Conservation (phyloP, 257 asterid genomes). For the Plantago ovata region DNA sequence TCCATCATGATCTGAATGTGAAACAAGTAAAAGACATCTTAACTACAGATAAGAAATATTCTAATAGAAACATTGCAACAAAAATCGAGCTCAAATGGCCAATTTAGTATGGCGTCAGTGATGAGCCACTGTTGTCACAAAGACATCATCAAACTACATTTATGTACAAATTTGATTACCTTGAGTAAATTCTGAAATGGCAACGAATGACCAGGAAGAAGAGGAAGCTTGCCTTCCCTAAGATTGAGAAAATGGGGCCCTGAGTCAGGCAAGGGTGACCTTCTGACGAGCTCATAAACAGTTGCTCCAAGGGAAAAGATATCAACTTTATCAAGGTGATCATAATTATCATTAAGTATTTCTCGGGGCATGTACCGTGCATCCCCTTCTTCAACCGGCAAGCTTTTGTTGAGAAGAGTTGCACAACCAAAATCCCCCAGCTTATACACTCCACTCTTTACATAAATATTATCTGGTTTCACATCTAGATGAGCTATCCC, state of each 20-base stretch:
- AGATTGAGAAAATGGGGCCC: slow-evolving; percentile 73
- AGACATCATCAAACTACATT: too few relatives aligned
- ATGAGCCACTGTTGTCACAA: not conserved
- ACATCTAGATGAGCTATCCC: slow-evolving; percentile 91
- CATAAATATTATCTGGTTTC: slow-evolving; percentile 91
- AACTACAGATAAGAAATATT: not conserved
- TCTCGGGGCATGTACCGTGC: slow-evolving; percentile 99
- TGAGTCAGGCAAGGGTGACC: slow-evolving; percentile 67
- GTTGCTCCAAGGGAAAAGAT: slow-evolving; percentile 89
- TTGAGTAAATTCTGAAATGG: slow-evolving; percentile 86
- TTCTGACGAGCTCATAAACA: slow-evolving; percentile 73
- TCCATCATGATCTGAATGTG: slow-evolving; percentile 75
- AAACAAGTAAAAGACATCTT: not conserved
- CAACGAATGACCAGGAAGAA: slow-evolving; percentile 86
- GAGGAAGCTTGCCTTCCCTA: slow-evolving; percentile 82
- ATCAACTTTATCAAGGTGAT: slow-evolving; percentile 82
- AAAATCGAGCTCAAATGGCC: not conserved
- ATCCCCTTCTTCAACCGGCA: slow-evolving; percentile 95
- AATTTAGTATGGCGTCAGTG: not conserved
- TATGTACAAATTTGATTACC: slow-evolving; percentile 32
- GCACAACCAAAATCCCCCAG: slow-evolving; percentile 99
- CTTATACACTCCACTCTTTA: slow-evolving; percentile 72
- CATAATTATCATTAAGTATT: slow-evolving; percentile 81
- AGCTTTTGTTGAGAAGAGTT: slow-evolving; percentile 64
- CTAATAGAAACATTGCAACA: not conserved